phyloP scores from a whole-genome alignment of 306 rosid genomes.

The Quercus rubra region DNA sequence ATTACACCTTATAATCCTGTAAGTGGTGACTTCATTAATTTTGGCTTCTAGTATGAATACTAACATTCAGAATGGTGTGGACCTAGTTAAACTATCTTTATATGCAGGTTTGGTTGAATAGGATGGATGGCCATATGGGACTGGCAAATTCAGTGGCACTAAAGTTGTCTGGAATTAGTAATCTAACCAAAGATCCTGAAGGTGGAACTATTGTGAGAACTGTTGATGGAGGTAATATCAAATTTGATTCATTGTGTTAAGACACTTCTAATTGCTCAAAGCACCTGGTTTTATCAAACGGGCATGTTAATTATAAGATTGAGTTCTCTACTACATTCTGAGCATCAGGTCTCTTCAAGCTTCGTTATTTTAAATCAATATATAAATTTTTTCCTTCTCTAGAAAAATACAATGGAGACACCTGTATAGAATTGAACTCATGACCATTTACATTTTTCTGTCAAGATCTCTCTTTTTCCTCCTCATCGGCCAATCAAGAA shows the following conservation, averaged over 20 bases:
- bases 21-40: constrained; percentile 25
- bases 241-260: background rate
- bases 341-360: background rate
- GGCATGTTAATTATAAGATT: background rate
- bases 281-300: background rate
- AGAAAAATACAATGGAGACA: too few species aligned
- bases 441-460: too few species aligned
- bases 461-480: too few species aligned
- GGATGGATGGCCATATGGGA: constrained; percentile 86
- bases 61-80: background rate
- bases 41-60: constrained; percentile 16
- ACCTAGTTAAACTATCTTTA: constrained; percentile 16
- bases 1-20: constrained; percentile 74
- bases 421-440: too few species aligned
- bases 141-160: constrained; percentile 73
- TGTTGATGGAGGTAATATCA: constrained; percentile 49
- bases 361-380: background rate
- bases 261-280: background rate
- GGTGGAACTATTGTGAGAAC: constrained; percentile 74
- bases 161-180: constrained; percentile 59
- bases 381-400: too few species aligned
- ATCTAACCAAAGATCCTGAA: constrained; percentile 52
- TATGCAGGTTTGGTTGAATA: constrained; percentile 71
- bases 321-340: background rate
- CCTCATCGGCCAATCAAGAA: too few species aligned